Conservation (phyloP, 2,329 filamentous ascomycete genomes). For the Lachnum nothofagi region DNA sequence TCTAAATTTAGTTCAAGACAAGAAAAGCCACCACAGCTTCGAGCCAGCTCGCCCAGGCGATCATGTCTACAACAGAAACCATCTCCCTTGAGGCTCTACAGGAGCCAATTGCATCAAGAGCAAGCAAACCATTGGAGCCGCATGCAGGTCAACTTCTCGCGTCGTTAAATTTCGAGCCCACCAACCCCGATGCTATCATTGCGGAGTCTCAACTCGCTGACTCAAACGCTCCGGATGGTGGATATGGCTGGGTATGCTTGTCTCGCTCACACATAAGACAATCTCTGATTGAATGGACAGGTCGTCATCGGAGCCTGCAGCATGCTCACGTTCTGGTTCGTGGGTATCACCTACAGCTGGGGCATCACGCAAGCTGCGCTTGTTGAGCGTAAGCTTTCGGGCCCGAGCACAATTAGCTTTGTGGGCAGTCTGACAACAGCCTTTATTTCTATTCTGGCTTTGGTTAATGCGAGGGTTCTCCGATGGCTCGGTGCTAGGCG, state of each 20-base stretch:
- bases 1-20: too few relatives aligned
- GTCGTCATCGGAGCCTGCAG: constrained; percentile 47
- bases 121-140: background rate
- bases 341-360: constrained; percentile 54
- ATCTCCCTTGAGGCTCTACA: constrained; percentile 11
- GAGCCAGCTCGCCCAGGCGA: too few relatives aligned
- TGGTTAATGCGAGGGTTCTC: constrained; percentile 49
- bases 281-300: background rate
- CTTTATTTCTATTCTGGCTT: constrained; percentile 46
- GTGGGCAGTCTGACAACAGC: constrained; percentile 50
- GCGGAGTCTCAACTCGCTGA: constrained; percentile 43
- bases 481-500: constrained; percentile 43
- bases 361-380: constrained; percentile 56
- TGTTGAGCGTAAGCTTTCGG: constrained; percentile 43
- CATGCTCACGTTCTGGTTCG: constrained; percentile 51
- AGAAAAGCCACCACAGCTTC: too few relatives aligned
- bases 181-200: constrained; percentile 33
- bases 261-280: background rate
- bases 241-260: constrained; percentile 45
- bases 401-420: constrained; percentile 51
- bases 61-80: constrained; percentile 10
- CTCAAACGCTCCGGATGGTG: constrained; percentile 46
- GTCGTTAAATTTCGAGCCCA: constrained; percentile 20
- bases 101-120: background rate
- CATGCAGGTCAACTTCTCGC: background rate